phyloP scores from a whole-genome alignment of 768 basidiomycete genomes.

The Termitomyces sp. region DNA sequence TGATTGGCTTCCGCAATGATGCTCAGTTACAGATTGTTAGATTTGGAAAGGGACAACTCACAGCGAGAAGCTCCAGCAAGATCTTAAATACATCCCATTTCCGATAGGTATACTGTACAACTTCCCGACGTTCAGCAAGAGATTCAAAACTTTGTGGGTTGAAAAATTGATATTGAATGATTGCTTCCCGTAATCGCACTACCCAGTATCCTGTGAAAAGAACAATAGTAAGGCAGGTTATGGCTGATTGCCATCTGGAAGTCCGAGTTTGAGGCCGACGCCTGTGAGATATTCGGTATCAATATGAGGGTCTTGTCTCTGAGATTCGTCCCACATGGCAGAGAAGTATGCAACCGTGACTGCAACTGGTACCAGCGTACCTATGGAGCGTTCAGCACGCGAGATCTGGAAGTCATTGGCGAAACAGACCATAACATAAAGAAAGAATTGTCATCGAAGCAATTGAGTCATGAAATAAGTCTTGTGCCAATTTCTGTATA shows the following conservation, averaged over 20 bases:
- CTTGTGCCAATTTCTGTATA: neutral
- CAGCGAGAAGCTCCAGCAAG: neutral
- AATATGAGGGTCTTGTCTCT: neutral
- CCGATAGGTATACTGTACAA: neutral
- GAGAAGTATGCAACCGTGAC: neutral
- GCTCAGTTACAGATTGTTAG: neutral
- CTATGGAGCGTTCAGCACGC: neutral
- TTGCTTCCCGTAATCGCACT: neutral
- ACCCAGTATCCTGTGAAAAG: neutral
- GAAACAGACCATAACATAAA: neutral
- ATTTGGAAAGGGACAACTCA: neutral
- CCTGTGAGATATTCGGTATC: neutral
- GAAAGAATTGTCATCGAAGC: neutral
- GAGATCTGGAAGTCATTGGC: neutral
- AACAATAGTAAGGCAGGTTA: neutral
- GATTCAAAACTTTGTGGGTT: neutral
- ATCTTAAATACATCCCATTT: neutral
- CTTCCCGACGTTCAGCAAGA: neutral
- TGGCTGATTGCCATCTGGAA: neutral
- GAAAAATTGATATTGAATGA: neutral
- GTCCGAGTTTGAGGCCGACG: neutral
- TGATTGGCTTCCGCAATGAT: neutral
- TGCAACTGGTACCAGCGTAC: neutral
- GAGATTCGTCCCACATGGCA: neutral
- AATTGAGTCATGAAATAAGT: neutral